Base-by-base conservation (phyloP, 2,329 filamentous ascomycete species). In the Colletotrichum sp. region DNA sequence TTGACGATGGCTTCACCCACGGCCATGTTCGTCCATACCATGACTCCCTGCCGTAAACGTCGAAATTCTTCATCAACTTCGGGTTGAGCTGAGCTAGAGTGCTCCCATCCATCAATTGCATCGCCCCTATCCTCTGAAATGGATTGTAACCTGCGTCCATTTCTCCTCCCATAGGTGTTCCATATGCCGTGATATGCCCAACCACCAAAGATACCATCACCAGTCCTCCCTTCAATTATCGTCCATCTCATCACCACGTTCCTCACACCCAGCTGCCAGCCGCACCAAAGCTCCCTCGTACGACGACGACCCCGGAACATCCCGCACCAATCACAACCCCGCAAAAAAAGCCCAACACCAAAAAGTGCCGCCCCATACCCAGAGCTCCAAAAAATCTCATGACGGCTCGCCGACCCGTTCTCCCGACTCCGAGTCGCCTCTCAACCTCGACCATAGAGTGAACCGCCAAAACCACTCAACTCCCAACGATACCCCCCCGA, bases 361-460 rank as follows among this genome's bases (percentile, higher is more conserved):
- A 43, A 32, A 43, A n/a, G 39, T 43, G 39, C 62, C 32, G 39
- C 55, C 32, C 58, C 30, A 27, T 61, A 43, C 56, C 68, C 39
- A 55, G 9, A 70, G 68, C 68, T 70, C 68, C 68, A 36, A 70
- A 70, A 70, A 70, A 70, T 70, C 68, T 70, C 68, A 70, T 52
- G 68, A 70, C 70, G 43, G 43, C 64, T 43, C 62, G 56, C 74
- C 66, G 61, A 61, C 34, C 55, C 55, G 52, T 56, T 64, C 48
- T 66, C 61, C 64, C 55, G 66, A 56, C 65, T 55, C 66, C 62
- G 66, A 58, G 60, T 55, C 36, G 32, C 30, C 58, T 34, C 22
- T 18, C 10, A 43, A 58, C 39, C 16, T 60, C 66, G 61, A 60
- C 73, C 32, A 30, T 55, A 64, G 25, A 58, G 16, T 58, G n/a